phyloP scores from a whole-genome alignment of 1,139 yeast species.

The Pichia sp. region DNA sequence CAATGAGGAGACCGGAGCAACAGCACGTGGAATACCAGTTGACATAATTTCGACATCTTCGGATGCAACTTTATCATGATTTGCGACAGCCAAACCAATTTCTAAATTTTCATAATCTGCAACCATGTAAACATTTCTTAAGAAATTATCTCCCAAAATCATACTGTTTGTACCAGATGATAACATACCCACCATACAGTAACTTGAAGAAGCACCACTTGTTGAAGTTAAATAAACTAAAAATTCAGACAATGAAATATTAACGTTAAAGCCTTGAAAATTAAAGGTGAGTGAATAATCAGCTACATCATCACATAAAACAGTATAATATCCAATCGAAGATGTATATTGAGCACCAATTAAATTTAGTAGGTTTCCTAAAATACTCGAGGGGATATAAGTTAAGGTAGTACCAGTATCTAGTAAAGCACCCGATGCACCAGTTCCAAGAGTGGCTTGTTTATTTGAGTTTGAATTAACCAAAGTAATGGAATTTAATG shows the following conservation, averaged over 20 bases:
- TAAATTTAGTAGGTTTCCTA: slow-evolving; percentile 34
- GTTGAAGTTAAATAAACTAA: slow-evolving; percentile 11
- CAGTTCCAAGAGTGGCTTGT: slow-evolving; percentile 32
- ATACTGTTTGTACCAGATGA: slow-evolving; percentile 27
- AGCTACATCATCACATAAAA: slow-evolving; percentile 28
- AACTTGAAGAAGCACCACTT: slow-evolving; percentile 4
- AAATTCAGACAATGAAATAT: slow-evolving; percentile 40
- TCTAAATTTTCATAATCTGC: slow-evolving; percentile 64
- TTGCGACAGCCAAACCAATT: slow-evolving; percentile 62
- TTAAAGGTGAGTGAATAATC: slow-evolving; percentile 34
- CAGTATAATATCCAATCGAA: slow-evolving; percentile 31
- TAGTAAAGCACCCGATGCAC: slow-evolving; percentile 42
- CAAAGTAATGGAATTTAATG: slow-evolving; percentile 31
- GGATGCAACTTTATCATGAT: slow-evolving; percentile 8
- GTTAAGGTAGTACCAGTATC: slow-evolving; percentile 68
- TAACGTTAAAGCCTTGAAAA: slow-evolving; percentile 48
- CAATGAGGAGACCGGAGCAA: slow-evolving; percentile 7
- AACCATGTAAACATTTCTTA: slow-evolving; percentile 70
- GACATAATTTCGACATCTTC: slow-evolving; percentile 13
- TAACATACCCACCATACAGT: slow-evolving; percentile 20
- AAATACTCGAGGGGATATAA: slow-evolving; percentile 41
- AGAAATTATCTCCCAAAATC: slow-evolving; percentile 65
- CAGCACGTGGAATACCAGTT: slow-evolving; percentile 16
- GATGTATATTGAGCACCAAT: slow-evolving; percentile 36
- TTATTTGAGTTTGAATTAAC: slow-evolving; percentile 1